Evolutionary conservation across 192 early-diverging fungal genomes (phyloP).

Genomic region (Chytriomyces sp.): DNA sequence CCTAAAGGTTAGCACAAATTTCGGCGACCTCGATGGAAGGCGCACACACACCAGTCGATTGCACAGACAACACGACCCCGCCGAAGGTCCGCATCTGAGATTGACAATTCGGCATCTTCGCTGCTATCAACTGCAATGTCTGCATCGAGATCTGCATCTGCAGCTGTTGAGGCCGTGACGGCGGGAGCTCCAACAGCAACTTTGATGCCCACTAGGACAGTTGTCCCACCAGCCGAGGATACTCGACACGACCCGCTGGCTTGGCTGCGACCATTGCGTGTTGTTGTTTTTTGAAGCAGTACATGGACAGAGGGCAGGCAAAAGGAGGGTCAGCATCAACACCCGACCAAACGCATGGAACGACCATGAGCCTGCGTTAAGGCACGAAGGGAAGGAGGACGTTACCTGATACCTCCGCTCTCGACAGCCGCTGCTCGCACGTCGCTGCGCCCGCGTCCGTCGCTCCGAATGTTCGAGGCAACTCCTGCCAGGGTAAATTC

Average conservation of each 20-base stretch:
- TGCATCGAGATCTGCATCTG: slow-evolving; percentile 51
- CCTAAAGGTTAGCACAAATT: neutral
- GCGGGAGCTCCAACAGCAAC: slow-evolving; percentile 77
- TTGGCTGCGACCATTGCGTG: slow-evolving; percentile 49
- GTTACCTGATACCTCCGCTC: slow-evolving; percentile 75
- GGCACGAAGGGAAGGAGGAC: no score
- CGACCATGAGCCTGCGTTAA: no score
- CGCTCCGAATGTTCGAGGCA: slow-evolving; percentile 78
- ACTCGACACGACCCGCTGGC: slow-evolving; percentile 84
- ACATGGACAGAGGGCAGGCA: no score
- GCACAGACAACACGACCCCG: slow-evolving; percentile 78
- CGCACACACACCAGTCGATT: slow-evolving; percentile 80
- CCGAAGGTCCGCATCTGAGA: slow-evolving; percentile 14
- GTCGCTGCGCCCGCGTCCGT: slow-evolving; percentile 83
- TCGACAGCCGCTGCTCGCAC: slow-evolving; percentile 81
- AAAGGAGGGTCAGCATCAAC: no score
- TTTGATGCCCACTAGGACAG: slow-evolving; percentile 94
- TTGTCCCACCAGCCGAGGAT: slow-evolving; percentile 77
- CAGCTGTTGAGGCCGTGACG: slow-evolving; percentile 18
- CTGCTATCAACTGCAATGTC: slow-evolving; percentile 60
- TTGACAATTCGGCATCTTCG: slow-evolving; percentile 12
- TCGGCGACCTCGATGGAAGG: neutral
- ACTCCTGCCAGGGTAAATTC: slow-evolving; percentile 56
- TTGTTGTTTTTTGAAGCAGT: no score
- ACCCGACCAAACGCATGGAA: no score